Percentiles rank a stretch among this genome's conserved stretches.
Evolutionary conservation across 257 asterid species (phyloP).

Genomic region (Solanum stenotomum): DNA sequence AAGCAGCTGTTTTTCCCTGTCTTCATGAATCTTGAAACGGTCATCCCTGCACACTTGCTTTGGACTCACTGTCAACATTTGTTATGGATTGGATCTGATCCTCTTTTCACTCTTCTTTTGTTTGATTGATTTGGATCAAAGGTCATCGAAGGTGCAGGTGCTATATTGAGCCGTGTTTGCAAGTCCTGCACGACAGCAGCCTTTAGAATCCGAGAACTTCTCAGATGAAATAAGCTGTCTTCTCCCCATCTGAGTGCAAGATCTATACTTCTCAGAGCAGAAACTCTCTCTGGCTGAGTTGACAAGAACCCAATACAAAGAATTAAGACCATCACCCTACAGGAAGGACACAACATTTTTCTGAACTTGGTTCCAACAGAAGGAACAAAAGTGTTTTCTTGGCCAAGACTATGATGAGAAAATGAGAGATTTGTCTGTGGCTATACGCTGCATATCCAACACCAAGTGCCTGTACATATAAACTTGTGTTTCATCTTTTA

Average conservation of each 20-base stretch:
- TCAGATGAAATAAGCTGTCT: conserved; percentile 2
- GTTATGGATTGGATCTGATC: conserved; percentile 84
- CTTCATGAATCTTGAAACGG: neutral
- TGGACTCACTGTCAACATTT: conserved; percentile 22
- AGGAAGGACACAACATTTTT: conserved; percentile 37
- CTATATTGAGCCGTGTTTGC: conserved; percentile 22
- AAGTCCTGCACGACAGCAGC: conserved; percentile 25
- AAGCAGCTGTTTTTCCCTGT: neutral
- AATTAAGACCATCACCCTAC: conserved; percentile 25
- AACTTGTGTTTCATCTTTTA: conserved; percentile 11
- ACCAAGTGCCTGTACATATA: conserved; percentile 17
- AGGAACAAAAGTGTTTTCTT: conserved; percentile 1
- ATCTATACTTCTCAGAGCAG: conserved; percentile 32
- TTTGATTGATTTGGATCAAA: conserved; percentile 60
- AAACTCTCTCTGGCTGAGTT: conserved; percentile 27
- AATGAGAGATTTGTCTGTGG: conserved; percentile 13
- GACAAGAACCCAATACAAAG: conserved; percentile 36
- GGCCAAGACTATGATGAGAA: conserved; percentile 4
- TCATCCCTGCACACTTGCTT: neutral
- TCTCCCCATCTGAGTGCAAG: conserved; percentile 39
- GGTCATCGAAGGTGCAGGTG: conserved; percentile 47
- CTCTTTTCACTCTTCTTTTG: conserved; percentile 62
- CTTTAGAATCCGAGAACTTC: conserved; percentile 25
- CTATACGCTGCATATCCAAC: conserved; percentile 1
- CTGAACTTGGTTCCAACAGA: conserved; percentile 3